These are phyloP conservation scores for Leptographium flavum DNA, from an alignment of 2,329 filamentous ascomycete genomes.

Conservation along the genomic window DNA sequence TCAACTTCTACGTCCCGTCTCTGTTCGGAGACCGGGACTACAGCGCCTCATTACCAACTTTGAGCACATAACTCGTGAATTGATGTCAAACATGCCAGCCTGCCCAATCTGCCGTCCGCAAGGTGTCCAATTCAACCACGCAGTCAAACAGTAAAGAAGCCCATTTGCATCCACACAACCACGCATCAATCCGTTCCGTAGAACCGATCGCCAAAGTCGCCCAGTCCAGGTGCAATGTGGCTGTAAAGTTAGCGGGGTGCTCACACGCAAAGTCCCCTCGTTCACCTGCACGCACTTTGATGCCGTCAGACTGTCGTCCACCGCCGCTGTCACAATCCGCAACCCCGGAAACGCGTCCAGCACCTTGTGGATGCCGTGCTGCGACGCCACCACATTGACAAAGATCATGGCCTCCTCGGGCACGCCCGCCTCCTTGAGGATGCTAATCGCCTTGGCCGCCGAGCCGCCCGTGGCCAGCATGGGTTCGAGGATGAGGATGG, in stretches of 20 bases:
- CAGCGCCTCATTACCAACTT: no score
- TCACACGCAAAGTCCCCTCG: no score
- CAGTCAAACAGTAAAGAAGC: no score
- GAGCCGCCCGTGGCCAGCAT: constrained; percentile 4
- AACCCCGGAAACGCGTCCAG: background rate
- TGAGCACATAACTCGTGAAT: no score
- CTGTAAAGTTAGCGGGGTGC: background rate
- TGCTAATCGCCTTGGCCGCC: background rate
- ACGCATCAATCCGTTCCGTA: background rate
- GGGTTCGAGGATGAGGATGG: constrained; percentile 2
- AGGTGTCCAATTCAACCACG: no score
- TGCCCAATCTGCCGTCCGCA: no score
- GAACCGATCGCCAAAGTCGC: constrained; percentile 2
- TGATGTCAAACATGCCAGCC: no score
- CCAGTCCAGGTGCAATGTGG: constrained; percentile 2
- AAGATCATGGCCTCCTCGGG: constrained; percentile 1
- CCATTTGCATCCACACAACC: no score
- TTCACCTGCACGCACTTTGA: constrained; percentile 1
- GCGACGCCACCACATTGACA: constrained; percentile 2
- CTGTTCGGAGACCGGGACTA: no score
- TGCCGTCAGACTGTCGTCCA: background rate
- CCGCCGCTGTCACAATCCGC: background rate
- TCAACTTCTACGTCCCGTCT: no score
- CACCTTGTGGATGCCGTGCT: background rate
- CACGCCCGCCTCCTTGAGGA: background rate